phyloP scores from a whole-genome alignment of 2,329 filamentous ascomycete species.

The Zymoseptoria passerinii region DNA sequence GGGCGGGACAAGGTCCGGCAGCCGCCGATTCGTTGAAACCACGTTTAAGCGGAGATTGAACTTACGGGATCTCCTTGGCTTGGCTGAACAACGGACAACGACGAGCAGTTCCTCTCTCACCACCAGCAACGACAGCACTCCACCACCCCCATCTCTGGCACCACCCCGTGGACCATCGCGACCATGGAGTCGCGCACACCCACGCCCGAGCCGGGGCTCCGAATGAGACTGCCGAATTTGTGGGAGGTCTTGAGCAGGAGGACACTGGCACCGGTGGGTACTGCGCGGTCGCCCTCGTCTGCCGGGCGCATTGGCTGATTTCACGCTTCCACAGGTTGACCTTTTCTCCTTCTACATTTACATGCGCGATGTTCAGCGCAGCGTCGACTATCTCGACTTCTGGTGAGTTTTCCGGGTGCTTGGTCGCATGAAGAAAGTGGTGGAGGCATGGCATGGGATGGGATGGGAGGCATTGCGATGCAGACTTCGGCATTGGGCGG shows the following conservation, averaged over 20 bases:
- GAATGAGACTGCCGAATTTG: conserved; percentile 84
- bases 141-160: background rate
- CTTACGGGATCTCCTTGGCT: background rate
- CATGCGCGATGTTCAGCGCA: conserved; percentile 97
- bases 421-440: background rate
- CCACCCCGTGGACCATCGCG: conserved; percentile 3
- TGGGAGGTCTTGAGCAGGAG: conserved; percentile 92
- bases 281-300: background rate
- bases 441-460: background rate
- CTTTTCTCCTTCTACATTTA: conserved; percentile 99
- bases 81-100: background rate
- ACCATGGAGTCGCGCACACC: conserved; percentile 24
- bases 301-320: background rate
- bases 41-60: background rate
- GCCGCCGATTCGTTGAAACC: background rate
- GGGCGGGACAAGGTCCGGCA: background rate
- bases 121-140: background rate
- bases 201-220: conserved; percentile 30
- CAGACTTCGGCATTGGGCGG: background rate
- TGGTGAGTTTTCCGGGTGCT: conserved; percentile 50
- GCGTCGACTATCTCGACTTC: conserved; percentile 96
- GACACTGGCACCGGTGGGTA: conserved; percentile 64
- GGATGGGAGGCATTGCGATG: background rate
- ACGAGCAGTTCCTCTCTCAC: background rate
- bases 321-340: conserved; percentile 53